Percentiles rank a stretch among this genome's conserved stretches.
phyloP scores from a whole-genome alignment of 2,329 filamentous ascomycete species.

The Fusarium goolgardi region DNA sequence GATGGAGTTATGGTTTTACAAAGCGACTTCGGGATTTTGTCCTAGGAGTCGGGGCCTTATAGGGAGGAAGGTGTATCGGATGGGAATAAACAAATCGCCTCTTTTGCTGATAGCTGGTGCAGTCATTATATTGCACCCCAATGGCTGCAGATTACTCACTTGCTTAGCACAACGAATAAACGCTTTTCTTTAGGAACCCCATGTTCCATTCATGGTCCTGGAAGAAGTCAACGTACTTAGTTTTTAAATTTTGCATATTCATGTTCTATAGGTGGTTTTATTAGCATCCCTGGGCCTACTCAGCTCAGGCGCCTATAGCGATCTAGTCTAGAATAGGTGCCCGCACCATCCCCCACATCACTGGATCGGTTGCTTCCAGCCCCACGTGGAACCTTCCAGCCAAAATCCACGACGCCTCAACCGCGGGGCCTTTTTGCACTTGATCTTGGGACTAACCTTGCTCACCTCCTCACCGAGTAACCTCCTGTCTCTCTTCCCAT shows the following conservation, averaged over 20 bases:
- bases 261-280: neutral
- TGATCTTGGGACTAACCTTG: conserved; percentile 19
- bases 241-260: neutral
- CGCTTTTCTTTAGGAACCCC: neutral
- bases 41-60: neutral
- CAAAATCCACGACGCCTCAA: conserved; percentile 42
- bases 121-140: neutral
- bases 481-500: conserved; percentile 2
- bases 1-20: conserved; percentile 36
- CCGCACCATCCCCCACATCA: conserved; percentile 3
- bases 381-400: conserved; percentile 50
- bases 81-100: conserved; percentile 14
- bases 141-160: neutral
- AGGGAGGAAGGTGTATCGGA: neutral
- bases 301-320: too few relatives aligned
- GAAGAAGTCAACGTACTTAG: neutral
- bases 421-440: conserved; percentile 39
- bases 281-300: neutral
- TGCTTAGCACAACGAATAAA: neutral
- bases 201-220: neutral
- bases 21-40: conserved; percentile 6
- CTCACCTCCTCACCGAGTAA: conserved; percentile 18
- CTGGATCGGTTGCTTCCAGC: conserved; percentile 16
- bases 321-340: neutral
- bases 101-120: neutral